Base-by-base conservation (phyloP, 2,329 filamentous ascomycete species). In the Aspergillus proliferans region DNA sequence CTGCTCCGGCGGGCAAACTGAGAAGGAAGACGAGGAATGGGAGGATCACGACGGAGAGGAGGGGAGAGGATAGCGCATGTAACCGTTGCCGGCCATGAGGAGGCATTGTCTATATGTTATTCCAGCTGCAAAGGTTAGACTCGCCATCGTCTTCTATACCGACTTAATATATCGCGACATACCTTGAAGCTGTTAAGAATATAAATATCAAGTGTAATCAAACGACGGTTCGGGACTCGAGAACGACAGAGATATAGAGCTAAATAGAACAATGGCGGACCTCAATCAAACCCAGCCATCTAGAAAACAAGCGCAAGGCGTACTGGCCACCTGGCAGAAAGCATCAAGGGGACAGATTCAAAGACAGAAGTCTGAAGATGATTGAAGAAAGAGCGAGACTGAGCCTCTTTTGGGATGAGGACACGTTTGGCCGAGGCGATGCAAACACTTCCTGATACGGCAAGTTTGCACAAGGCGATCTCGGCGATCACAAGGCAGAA, bases 1-100 rank as follows among this genome's bases (percentile, higher is more conserved):
- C 78, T 46, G 79, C 77, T 52, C 74, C 73, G 19, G 73, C 71
- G 58, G 82, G 77, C 50, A 84, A 71, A 49, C 81, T 70, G 49
- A 78, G 57, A 49, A 81, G 72, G 50, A 74, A 71, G 18, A 84
- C 62, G 30, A 83, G 60, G 47, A 79, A 65, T 6, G 77, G 69
- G 33, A 83, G 59, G 44, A 79, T 58, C 12, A 76, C 59, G 50
- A 77, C 62, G 51, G 71, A 71, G 19, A 74, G 63, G 46, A 72
- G 51, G 18, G 67, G 58, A 19, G 65, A 63, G 43, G 61, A 57
- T 12, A 55, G 53, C 18, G 47, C 47, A 49, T 52, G 52, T 51
- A 54, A 54, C 46, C 58, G 59, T 53, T 58, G 61, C 46, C 61
- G 63, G 58, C 58, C 54, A 43, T 56, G 53, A 51, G 49, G 51